Evolutionary conservation across 257 asterid species (phyloP).

Genomic region (Leptodermis oblonga): DNA sequence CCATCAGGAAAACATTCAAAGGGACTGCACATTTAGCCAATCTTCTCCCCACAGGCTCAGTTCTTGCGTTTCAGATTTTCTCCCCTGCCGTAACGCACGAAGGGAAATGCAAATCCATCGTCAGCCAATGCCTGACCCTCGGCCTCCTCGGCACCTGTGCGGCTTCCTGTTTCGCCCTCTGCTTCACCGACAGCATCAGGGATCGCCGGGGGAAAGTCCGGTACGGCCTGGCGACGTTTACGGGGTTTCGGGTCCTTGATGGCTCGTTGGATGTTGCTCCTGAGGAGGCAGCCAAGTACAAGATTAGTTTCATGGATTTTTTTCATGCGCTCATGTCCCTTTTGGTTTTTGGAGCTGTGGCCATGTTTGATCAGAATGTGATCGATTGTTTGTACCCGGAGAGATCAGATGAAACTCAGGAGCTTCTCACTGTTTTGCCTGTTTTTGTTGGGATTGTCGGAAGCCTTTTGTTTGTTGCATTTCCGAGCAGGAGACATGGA

Average conservation of each 20-base stretch:
- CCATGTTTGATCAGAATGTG: conserved; percentile 70
- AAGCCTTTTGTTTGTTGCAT: conserved; percentile 48
- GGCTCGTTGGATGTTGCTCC: conserved; percentile 33
- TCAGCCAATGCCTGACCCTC: conserved; percentile 38
- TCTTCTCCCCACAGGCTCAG: conserved; percentile 92
- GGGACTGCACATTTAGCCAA: conserved; percentile 74
- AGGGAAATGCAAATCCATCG: conserved; percentile 54
- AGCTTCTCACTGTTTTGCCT: conserved; percentile 54
- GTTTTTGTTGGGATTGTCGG: conserved; percentile 60
- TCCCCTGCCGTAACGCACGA: conserved; percentile 60
- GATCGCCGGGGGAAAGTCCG: conserved; percentile 74
- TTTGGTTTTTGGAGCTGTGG: conserved; percentile 59
- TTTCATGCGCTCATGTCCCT: conserved; percentile 61
- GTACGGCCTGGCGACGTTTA: conserved; percentile 69
- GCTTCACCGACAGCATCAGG: conserved; percentile 78
- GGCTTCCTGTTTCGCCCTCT: conserved; percentile 42
- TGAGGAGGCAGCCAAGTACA: conserved; percentile 39
- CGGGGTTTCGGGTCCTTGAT: conserved; percentile 64
- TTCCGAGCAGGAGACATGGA: conserved; percentile 75
- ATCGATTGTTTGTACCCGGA: conserved; percentile 55
- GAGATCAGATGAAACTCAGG: conserved; percentile 53
- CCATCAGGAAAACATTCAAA: conserved; percentile 63
- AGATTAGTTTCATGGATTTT: conserved; percentile 47
- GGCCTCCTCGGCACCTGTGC: conserved; percentile 46
- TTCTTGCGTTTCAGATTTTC: conserved; percentile 63